phyloP scores from a whole-genome alignment of 495 filamentous ascomycete species.

The Hyaloscypha finlandica region DNA sequence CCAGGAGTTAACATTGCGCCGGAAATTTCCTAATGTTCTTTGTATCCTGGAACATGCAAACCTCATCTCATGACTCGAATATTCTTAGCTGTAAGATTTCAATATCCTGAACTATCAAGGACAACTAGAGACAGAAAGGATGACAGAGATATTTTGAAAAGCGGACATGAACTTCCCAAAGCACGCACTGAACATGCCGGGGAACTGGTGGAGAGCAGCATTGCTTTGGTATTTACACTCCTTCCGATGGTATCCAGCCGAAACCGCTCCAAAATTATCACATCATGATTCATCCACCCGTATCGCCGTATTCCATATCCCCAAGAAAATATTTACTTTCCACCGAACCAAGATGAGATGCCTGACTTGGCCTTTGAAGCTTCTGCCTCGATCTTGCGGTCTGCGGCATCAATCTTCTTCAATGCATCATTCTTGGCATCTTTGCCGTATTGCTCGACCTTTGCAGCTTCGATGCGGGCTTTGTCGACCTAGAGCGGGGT shows the following conservation, averaged over 20 bases:
- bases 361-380: conserved; percentile 77
- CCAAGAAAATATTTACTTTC: conserved; percentile 48
- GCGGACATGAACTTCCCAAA: background rate
- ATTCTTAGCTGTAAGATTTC: background rate
- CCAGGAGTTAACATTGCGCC: too few species aligned
- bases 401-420: conserved; percentile 71
- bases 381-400: conserved; percentile 74
- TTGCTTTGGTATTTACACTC: conserved; percentile 17
- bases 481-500: conserved; percentile 55
- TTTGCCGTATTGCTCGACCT: conserved; percentile 61
- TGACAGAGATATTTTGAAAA: background rate
- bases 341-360: conserved; percentile 80
- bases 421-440: conserved; percentile 57
- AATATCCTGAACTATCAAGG: background rate
- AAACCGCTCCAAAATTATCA: conserved; percentile 6
- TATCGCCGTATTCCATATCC: background rate
- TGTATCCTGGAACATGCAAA: too few species aligned
- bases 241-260: conserved; percentile 1
- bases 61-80: too few species aligned
- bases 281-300: conserved; percentile 3
- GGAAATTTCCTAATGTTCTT: too few species aligned
- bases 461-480: conserved; percentile 57
- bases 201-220: background rate
- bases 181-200: background rate
- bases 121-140: background rate